phyloP scores from a whole-genome alignment of 805 yeast species.

The Starmera dryadoides region DNA sequence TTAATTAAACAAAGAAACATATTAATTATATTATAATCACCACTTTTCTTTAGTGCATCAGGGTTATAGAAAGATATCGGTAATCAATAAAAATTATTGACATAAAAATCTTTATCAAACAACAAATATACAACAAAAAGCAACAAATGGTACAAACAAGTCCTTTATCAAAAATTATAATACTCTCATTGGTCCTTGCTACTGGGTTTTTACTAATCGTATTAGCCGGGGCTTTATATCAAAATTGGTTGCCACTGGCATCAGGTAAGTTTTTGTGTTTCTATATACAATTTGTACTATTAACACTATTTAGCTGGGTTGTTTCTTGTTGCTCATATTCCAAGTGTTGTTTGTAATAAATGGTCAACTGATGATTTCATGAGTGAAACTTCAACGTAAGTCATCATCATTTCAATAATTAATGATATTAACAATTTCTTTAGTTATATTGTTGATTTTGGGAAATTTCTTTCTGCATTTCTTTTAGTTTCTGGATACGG shows the following conservation, averaged over 20 bases:
- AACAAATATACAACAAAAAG: too few relatives aligned
- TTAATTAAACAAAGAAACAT: too few relatives aligned
- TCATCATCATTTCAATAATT: not conserved
- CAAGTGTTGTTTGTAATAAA: slow-evolving; percentile 42
- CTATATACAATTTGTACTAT: too few relatives aligned
- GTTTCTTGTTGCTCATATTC: slow-evolving; percentile 50
- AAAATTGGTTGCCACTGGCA: slow-evolving; percentile 73
- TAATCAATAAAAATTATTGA: too few relatives aligned
- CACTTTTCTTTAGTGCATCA: too few relatives aligned
- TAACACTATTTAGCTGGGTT: slow-evolving; percentile 24
- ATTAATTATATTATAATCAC: too few relatives aligned
- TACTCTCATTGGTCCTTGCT: slow-evolving; percentile 67
- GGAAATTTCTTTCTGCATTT: slow-evolving; percentile 61
- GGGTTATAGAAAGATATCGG: too few relatives aligned
- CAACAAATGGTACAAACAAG: slow-evolving; percentile 16
- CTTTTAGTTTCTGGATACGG: slow-evolving; percentile 53
- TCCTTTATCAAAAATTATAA: slow-evolving; percentile 68
- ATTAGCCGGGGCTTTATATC: slow-evolving; percentile 66
- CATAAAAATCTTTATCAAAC: too few relatives aligned
- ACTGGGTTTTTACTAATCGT: slow-evolving; percentile 71
- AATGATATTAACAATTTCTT: slow-evolving; percentile 3
- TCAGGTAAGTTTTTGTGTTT: slow-evolving; percentile 30
- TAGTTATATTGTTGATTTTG: slow-evolving; percentile 53
- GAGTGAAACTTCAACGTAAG: slow-evolving; percentile 35
- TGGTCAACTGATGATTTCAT: slow-evolving; percentile 46